These are phyloP conservation scores for Imleria badia DNA, from an alignment of 768 basidiomycete species.

Conservation along the genomic window DNA sequence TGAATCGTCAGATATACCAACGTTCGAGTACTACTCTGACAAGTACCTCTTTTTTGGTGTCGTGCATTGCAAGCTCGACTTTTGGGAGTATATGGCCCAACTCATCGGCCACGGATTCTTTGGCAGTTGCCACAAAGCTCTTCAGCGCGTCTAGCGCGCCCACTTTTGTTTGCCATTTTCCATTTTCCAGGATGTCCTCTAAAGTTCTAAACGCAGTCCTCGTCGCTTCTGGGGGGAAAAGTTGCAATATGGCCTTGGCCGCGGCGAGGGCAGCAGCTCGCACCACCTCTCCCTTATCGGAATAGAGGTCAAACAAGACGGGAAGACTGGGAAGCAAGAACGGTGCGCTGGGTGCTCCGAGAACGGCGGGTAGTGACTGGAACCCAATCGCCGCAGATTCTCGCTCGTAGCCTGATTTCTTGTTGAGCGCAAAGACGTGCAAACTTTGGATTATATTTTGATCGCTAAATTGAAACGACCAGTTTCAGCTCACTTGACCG, in stretches of 20 bases:
- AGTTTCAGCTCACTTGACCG: conserved; percentile 15
- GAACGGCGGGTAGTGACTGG: conserved; percentile 65
- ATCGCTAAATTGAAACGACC: conserved; percentile 44
- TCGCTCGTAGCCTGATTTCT: conserved; percentile 85
- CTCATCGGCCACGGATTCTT: conserved; percentile 78
- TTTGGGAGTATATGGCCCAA: conserved; percentile 80
- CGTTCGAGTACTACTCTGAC: conserved; percentile 13
- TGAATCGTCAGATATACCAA: conserved; percentile 9
- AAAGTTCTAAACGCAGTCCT: conserved; percentile 65
- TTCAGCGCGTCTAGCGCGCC: conserved; percentile 87
- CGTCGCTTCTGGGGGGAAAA: conserved; percentile 81
- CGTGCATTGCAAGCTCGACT: conserved; percentile 91
- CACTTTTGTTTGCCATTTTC: conserved; percentile 96
- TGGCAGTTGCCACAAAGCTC: conserved; percentile 63
- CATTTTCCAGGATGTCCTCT: conserved; percentile 72
- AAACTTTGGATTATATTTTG: conserved; percentile 60
- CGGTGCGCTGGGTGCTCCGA: conserved; percentile 72
- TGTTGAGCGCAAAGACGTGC: conserved; percentile 71
- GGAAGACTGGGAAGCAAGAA: conserved; percentile 76
- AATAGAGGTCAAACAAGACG: conserved; percentile 76
- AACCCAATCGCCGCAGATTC: conserved; percentile 84
- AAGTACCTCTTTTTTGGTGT: conserved; percentile 88
- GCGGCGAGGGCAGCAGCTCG: conserved; percentile 77
- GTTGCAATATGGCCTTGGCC: conserved; percentile 79
- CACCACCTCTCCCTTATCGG: conserved; percentile 94